Evolutionary conservation across 768 basidiomycete species (phyloP).

Genomic region (Mycena venus): DNA sequence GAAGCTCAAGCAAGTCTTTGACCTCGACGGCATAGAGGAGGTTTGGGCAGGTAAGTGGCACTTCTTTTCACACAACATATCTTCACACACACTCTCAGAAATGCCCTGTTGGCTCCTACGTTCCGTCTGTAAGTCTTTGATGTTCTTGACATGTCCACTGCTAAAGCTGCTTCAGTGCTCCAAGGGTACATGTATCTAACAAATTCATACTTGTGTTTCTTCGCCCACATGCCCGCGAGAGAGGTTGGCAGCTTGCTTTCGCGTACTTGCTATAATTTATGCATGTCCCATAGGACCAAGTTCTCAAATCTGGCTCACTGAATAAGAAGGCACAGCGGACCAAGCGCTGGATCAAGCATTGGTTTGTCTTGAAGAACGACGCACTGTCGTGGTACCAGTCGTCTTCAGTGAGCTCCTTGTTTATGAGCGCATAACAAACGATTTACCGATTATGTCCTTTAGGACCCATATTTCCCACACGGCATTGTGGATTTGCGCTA

Average conservation of each 20-base stretch:
- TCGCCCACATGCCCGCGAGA: conserved; percentile 91
- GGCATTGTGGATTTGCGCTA: conserved; percentile 97
- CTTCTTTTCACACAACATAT: conserved; percentile 4
- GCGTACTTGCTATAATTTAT: conserved; percentile 14
- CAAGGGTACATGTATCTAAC: conserved; percentile 99
- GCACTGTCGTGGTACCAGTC: conserved; percentile 97
- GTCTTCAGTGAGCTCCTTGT: conserved; percentile 74
- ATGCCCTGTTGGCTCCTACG: conserved; percentile 95
- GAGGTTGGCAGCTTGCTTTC: conserved; percentile 67
- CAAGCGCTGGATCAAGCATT: conserved; percentile 94
- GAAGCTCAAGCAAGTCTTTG: conserved; percentile 92
- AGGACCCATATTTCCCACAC: conserved; percentile 99
- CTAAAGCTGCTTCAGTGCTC: conserved; percentile 67
- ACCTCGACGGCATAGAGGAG: conserved; percentile 83
- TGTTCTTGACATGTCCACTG: not conserved
- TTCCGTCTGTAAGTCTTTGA: conserved; percentile 79
- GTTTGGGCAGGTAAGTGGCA: conserved; percentile 80
- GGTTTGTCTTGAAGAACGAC: conserved; percentile 97
- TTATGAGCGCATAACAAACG: conserved; percentile 31
- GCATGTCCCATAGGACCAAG: conserved; percentile 74
- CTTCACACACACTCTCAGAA: conserved; percentile 59
- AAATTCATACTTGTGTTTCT: conserved; percentile 94
- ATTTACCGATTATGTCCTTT: not conserved
- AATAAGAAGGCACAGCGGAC: conserved; percentile 91
- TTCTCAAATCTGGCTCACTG: conserved; percentile 92